phyloP scores from a whole-genome alignment of 176 grass and related monocot genomes.

The Zea luxurians region DNA sequence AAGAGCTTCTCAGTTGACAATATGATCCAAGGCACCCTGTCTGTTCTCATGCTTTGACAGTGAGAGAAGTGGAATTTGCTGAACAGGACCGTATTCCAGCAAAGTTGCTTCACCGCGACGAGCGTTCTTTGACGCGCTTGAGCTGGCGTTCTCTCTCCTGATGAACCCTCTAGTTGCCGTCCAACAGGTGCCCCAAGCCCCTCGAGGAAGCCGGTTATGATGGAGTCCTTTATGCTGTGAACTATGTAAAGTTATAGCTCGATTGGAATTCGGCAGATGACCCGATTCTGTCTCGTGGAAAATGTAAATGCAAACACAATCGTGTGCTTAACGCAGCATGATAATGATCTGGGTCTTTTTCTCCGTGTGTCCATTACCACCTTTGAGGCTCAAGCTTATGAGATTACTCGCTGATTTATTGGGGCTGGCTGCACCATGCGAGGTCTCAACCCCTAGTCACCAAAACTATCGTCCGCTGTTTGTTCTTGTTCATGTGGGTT shows the following conservation, averaged over 20 bases:
- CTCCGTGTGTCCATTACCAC: too few relatives aligned
- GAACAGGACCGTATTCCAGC: conserved; percentile 41
- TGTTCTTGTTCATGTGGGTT: too few relatives aligned
- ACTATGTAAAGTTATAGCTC: conserved; percentile 18
- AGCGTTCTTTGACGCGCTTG: conserved; percentile 63
- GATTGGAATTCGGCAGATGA: background rate
- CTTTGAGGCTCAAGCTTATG: too few relatives aligned
- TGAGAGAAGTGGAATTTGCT: background rate
- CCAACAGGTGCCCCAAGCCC: conserved; percentile 62
- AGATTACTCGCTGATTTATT: too few relatives aligned
- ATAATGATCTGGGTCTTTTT: background rate
- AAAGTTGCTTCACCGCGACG: conserved; percentile 50
- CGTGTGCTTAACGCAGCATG: background rate
- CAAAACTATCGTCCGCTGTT: too few relatives aligned
- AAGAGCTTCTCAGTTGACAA: background rate
- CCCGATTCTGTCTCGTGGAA: background rate
- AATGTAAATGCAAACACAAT: conserved; percentile 27
- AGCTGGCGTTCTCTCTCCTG: conserved; percentile 80
- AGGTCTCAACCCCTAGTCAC: too few relatives aligned
- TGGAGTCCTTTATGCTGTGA: background rate
- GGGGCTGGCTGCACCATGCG: too few relatives aligned
- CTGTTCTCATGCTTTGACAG: background rate
- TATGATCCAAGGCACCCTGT: background rate
- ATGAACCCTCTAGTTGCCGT: conserved; percentile 90
- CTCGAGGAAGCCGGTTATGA: conserved; percentile 55